Conservation (phyloP, 2,329 filamentous ascomycete genomes). For the Trichothecium roseum region DNA sequence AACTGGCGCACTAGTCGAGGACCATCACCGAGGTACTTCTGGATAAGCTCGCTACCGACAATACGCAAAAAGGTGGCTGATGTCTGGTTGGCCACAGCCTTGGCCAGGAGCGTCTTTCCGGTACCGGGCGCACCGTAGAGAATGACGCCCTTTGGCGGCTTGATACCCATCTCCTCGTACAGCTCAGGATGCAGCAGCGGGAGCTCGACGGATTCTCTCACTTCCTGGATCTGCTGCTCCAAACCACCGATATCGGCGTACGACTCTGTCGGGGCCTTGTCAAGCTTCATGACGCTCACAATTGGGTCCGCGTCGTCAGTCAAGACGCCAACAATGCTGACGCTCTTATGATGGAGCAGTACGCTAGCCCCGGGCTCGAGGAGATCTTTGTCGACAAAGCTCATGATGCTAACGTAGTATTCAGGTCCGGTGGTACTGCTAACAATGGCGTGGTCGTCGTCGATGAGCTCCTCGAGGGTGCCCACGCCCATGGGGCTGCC, state of each 20-base stretch:
- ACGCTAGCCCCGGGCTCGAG: constrained; percentile 94
- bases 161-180: constrained; percentile 99
- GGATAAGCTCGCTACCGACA: constrained; percentile 92
- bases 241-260: constrained; percentile 98
- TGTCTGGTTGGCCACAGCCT: constrained; percentile 98
- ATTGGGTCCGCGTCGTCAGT: constrained; percentile 93
- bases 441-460: constrained; percentile 97
- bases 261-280: constrained; percentile 96
- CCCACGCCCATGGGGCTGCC: constrained; percentile 98
- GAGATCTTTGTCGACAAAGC: constrained; percentile 97
- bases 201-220: constrained; percentile 91
- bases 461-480: constrained; percentile 95
- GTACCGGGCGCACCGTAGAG: constrained; percentile 95
- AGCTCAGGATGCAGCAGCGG: constrained; percentile 91
- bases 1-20: constrained; percentile 91
- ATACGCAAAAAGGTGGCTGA: constrained; percentile 96
- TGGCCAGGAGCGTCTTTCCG: constrained; percentile 90
- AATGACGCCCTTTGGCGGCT: constrained; percentile 98
- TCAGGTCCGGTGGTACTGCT: constrained; percentile 95
- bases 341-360: constrained; percentile 91
- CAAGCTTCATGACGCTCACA: constrained; percentile 98
- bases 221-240: constrained; percentile 93
- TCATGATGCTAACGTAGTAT: constrained; percentile 99
- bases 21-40: constrained; percentile 96
- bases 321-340: constrained; percentile 93